phyloP scores from a whole-genome alignment of 2,329 filamentous ascomycete species.

The Coniochaeta sp. region DNA sequence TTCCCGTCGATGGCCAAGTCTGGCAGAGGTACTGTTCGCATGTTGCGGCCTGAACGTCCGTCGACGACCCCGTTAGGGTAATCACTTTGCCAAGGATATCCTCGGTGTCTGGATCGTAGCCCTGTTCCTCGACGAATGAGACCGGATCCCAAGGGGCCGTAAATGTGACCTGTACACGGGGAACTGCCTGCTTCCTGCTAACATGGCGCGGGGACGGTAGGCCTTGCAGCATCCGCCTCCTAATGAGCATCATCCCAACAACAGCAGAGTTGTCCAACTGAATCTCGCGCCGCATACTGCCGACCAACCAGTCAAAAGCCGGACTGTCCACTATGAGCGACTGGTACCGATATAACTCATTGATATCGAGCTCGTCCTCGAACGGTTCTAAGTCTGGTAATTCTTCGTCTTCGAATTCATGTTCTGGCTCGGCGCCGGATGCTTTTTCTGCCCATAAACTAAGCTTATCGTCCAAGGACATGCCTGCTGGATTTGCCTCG shows the following conservation, averaged over 20 bases:
- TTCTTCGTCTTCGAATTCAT: background rate
- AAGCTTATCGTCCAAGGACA: background rate
- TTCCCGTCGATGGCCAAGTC: background rate
- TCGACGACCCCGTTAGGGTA: background rate
- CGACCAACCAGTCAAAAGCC: background rate
- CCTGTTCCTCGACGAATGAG: background rate
- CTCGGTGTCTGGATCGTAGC: background rate
- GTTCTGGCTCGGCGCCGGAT: background rate
- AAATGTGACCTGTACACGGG: background rate
- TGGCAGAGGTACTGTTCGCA: background rate
- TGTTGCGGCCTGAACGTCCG: background rate
- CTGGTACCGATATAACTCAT: background rate
- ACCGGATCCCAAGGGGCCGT: background rate
- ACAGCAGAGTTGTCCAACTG: background rate
- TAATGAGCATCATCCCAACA: background rate
- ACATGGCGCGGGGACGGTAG: background rate
- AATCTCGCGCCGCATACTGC: background rate
- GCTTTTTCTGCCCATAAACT: background rate
- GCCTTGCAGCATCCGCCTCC: background rate
- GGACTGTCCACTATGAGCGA: background rate
- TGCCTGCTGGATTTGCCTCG: background rate
- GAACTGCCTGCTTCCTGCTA: background rate
- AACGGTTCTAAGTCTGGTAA: background rate
- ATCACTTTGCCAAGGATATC: background rate
- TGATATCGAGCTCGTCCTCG: background rate